Base-by-base conservation (phyloP, 75 land plant genomes). In the Cryptomeria japonica region DNA sequence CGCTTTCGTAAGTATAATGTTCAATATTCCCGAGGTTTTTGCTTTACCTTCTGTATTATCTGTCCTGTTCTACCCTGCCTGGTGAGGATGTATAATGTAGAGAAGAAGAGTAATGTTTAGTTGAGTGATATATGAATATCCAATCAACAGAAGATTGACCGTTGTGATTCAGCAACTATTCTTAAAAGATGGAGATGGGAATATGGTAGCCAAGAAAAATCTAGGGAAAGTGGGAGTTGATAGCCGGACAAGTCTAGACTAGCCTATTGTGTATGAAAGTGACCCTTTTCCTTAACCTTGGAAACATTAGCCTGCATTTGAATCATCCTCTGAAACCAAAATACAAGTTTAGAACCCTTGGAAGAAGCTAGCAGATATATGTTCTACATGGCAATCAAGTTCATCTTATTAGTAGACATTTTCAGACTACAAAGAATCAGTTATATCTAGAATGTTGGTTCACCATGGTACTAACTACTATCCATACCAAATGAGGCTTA, bases 1-100 rank as follows among this genome's bases (percentile, higher is more conserved):
- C 90, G 99, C 90, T 98, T 88, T 92, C 93, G 99, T 97, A 91
- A 55, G 99, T 92, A 44, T 64, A 37, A 86, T 3, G 11, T 72
- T 64, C 39, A 31, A n/a, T 42, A 10, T 70, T 82, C 86, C 19
- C 7, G 47, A 28, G 49, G 34, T 8, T 79, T 8, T 34, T 42
- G 11, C 19, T 39, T 47, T 47, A 75, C 12, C 32, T 42, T 80
- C 79, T 75, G 25, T 22, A 36, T 38, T 84, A 41, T 61, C 22
- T 78, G 22, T 15, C 42, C 18, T 85, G 86, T 9, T 18, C 37
- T 75, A 11, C 34, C 76, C 36, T 41, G 18, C 16, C 55, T 51
- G 55, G 55, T 49, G n/a, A 51, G 39, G 41, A 28, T 55, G 34
- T 41, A 86, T 28, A 32, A 1, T 53, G 44, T 14, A 16, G 34